phyloP scores from a whole-genome alignment of 495 filamentous ascomycete species.

The Trichoderma asperelloides region DNA sequence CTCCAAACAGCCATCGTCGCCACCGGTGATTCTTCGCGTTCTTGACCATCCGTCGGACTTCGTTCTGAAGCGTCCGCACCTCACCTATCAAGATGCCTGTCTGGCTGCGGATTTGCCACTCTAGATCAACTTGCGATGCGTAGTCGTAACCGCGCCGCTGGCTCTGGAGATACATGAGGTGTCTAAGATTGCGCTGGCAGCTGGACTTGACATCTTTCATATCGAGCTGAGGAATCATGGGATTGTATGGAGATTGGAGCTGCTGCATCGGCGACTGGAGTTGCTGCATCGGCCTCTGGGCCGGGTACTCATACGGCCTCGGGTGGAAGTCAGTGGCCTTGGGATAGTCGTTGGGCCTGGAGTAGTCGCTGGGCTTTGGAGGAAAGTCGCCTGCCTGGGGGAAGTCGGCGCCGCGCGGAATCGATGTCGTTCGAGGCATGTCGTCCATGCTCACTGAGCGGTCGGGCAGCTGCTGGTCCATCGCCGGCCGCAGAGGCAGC shows the following conservation, averaged over 20 bases:
- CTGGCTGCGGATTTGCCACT: slow-evolving; percentile 1
- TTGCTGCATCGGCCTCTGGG: neutral
- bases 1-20: slow-evolving; percentile 33
- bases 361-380: neutral
- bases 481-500: neutral
- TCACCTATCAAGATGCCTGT: slow-evolving; percentile 18
- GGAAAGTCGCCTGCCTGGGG: neutral
- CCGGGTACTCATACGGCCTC: neutral
- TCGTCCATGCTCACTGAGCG: neutral
- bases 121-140: neutral
- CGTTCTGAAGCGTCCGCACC: slow-evolving; percentile 21
- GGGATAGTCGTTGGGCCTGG: neutral
- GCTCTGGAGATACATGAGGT: slow-evolving; percentile 2
- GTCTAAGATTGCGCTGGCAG: neutral
- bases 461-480: neutral
- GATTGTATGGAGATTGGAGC: neutral
- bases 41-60: slow-evolving; percentile 24
- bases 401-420: neutral
- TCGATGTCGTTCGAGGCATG: neutral
- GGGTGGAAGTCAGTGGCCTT: neutral
- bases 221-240: neutral
- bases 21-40: slow-evolving; percentile 29
- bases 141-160: neutral
- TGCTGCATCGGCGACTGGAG: neutral
- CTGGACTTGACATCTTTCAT: neutral